Conservation (phyloP, 371 early-diverging fungal genomes). For the Thermomucor indicae-seudaticae region DNA sequence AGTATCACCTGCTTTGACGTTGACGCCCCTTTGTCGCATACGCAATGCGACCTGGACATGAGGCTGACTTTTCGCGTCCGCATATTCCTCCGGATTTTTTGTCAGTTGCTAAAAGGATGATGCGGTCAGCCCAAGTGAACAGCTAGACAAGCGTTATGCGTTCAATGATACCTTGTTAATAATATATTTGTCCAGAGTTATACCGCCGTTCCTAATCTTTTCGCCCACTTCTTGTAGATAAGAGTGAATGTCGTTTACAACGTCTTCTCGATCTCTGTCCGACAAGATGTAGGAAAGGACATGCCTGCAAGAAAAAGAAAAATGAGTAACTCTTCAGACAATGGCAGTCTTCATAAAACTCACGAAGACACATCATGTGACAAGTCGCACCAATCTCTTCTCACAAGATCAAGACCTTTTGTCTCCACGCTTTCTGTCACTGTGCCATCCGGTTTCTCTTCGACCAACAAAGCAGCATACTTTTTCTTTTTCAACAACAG, state of each 20-base stretch:
- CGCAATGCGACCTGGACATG: constrained; percentile 96
- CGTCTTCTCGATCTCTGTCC: constrained; percentile 68
- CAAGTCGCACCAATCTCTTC: constrained; percentile 98
- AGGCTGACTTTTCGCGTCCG: constrained; percentile 87
- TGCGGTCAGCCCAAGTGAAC: neutral
- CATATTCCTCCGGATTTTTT: constrained; percentile 92
- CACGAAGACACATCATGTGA: constrained; percentile 85
- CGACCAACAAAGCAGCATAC: constrained; percentile 90
- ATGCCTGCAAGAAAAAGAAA: constrained; percentile 35
- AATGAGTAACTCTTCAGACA: neutral
- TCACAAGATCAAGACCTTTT: constrained; percentile 97
- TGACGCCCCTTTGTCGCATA: constrained; percentile 70
- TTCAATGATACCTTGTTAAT: constrained; percentile 77
- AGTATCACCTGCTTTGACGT: constrained; percentile 86
- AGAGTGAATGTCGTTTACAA: constrained; percentile 71
- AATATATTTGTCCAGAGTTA: constrained; percentile 84
- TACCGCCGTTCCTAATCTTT: constrained; percentile 66
- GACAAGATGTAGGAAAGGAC: constrained; percentile 81
- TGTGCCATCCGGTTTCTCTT: constrained; percentile 62
- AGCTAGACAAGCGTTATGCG: neutral
- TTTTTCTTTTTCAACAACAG: constrained; percentile 99
- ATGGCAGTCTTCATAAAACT: constrained; percentile 16
- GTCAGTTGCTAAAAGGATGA: constrained; percentile 62
- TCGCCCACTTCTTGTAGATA: constrained; percentile 69
- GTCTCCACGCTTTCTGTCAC: constrained; percentile 74